Base-by-base conservation (phyloP, 495 filamentous ascomycete species). In the Beverwykella pulmonaria region DNA sequence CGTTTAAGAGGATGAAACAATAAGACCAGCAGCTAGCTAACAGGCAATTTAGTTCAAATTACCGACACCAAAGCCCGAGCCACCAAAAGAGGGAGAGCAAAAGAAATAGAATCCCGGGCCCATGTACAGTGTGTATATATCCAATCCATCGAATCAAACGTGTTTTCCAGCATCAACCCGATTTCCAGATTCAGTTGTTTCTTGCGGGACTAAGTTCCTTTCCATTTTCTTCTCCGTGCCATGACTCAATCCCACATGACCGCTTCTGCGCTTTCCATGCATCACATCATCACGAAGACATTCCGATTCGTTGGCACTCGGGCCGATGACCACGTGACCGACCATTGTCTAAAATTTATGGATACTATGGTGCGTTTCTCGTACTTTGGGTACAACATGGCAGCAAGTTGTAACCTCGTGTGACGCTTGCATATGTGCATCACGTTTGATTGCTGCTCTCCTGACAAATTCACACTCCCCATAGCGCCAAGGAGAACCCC, bases 1-100 rank as follows among this genome's bases (percentile, higher is more conserved):
- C 41, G 75, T 71, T 34, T 22, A 22, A 57, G 34, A 12, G 23
- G 9, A 8, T 17, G 23, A 19, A 25, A 49, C 19, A 44, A 3
- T 44, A 1, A 17, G n/a, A n/a, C 22, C 27, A 30, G 10, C 32
- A 54, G 27, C 74, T 58, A 15, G 44, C 34, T 57, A 39, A 32
- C 41, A 12, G 34, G n/a, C 22, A 15, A 47, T 27, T 9, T 56
- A 87, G 75, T 97, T 97, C 82, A 95, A 97, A 81, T 81, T 98
- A 60, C 93, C 95, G 14, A 96, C 88, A 27, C 92, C 94, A 65
- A 95, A 97, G 80, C 92, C 95, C 0, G 93, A 98, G 80, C 87
- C 89, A 71, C 91, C 91, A 80, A 86, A 88, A 71, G 91, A 96
- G 77, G 65, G 29, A 4, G 92, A 89, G 74, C 80, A 89, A 77